These are phyloP conservation scores for Microbotryomycetes sp. DNA, from an alignment of 1,284 basidiomycete species.

Conservation along the genomic window DNA sequence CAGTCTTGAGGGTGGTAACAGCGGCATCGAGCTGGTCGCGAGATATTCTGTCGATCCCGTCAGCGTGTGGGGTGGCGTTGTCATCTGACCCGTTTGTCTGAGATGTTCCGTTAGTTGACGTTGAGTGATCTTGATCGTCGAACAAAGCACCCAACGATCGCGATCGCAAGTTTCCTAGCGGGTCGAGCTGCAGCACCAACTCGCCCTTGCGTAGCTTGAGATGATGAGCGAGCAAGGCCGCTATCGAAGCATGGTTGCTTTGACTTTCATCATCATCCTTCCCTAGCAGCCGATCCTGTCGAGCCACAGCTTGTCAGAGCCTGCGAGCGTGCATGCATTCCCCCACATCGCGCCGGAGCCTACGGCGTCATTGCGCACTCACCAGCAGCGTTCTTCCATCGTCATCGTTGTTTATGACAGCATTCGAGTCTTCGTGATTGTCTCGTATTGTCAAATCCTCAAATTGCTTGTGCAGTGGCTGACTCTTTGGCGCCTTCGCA, in stretches of 20 bases:
- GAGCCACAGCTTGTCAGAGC: neutral
- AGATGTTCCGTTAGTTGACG: neutral
- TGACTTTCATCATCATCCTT: neutral
- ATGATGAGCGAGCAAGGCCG: constrained; percentile 17
- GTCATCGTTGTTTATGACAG: neutral
- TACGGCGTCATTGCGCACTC: neutral
- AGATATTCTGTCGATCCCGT: constrained; percentile 21
- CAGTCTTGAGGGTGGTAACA: neutral
- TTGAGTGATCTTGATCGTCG: constrained; percentile 31
- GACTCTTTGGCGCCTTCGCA: neutral
- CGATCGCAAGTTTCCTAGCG: constrained; percentile 13
- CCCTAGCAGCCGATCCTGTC: constrained; percentile 1
- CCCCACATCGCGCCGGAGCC: neutral
- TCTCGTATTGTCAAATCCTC: neutral
- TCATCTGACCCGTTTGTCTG: neutral
- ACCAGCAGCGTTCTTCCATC: neutral
- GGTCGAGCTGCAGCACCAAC: constrained; percentile 21
- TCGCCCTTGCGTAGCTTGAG: constrained; percentile 24
- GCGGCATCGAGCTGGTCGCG: constrained; percentile 10
- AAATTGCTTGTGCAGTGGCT: neutral
- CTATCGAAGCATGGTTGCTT: neutral
- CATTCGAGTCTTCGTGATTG: neutral
- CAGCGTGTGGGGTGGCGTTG: neutral
- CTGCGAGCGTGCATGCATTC: neutral
- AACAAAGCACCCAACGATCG: constrained; percentile 22